A percentile compares a stretch with the other conserved stretches of the same genome.
Evolutionary conservation across 176 grass and related monocot genomes (phyloP).

Genomic region (Elymus sibiricus): DNA sequence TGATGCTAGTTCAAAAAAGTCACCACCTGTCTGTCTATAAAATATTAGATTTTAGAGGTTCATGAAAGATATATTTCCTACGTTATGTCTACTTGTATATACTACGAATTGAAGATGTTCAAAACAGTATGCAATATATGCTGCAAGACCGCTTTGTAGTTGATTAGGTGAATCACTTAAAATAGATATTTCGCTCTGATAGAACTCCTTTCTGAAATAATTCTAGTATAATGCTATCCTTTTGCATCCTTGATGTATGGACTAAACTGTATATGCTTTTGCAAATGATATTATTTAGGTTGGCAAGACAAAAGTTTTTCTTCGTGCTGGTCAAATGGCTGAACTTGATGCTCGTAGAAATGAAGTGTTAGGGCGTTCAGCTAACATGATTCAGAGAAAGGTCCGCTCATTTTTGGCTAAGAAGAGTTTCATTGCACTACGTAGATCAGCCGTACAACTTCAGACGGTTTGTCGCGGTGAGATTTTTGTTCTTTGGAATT

Average conservation of each 20-base stretch:
- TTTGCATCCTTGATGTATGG: constrained; percentile 21
- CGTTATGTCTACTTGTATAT: constrained; percentile 13
- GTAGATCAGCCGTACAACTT: constrained; percentile 64
- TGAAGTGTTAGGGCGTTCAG: constrained; percentile 87
- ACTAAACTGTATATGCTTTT: constrained; percentile 34
- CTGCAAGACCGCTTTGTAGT: neutral
- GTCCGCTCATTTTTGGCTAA: constrained; percentile 75
- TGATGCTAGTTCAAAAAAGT: constrained; percentile 4
- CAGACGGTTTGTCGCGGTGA: constrained; percentile 86
- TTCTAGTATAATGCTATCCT: neutral
- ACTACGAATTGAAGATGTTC: constrained; percentile 16
- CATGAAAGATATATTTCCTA: neutral
- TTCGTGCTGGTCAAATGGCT: constrained; percentile 97
- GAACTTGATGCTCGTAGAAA: constrained; percentile 93
- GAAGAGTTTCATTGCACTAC: constrained; percentile 59
- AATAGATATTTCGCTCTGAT: neutral
- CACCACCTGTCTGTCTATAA: neutral
- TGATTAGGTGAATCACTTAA: neutral
- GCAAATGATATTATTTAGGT: constrained; percentile 49
- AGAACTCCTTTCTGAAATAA: neutral
- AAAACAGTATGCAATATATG: constrained; percentile 18
- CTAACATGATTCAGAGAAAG: constrained; percentile 89
- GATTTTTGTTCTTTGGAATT: constrained; percentile 19
- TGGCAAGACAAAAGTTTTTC: constrained; percentile 98
- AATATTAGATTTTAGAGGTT: constrained; percentile 1